Base-by-base conservation (phyloP, 2,329 filamentous ascomycete species). In the Claviceps maximensis region DNA sequence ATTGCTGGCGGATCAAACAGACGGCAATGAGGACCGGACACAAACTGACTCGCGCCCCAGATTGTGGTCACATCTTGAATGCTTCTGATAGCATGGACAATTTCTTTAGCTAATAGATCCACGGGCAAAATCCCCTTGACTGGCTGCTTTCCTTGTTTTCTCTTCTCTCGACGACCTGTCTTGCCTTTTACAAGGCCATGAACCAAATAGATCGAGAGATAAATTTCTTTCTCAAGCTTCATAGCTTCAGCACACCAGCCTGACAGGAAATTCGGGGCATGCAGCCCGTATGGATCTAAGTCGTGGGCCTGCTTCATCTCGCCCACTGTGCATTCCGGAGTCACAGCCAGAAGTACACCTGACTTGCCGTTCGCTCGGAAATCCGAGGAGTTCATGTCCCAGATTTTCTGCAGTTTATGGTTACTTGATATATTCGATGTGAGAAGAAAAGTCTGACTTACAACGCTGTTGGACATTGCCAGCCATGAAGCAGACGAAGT, bases 281-380 rank as follows among this genome's bases (percentile, higher is more conserved):
- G 8, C 1, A 57, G 19, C 3, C 53, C 54, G 19, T 54, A 52
- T 8, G 55, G 55, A 33, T 61, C 56, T 7, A 50, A 38, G 1
- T 45, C 42, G 1, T 47, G 29, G 15, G 49, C 50, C 19, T 50
- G 25, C 17, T 52, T 49, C 17, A 63, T 53, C 7, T 63, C 58
- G 2, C 48, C 52, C 10, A 62, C 51, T 1, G 59, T 61, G 47
- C 60, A 63, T 13, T 63, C 59, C 1, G 65, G 64, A 5, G 57
- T 54, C 1, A 61, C 48, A 3, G 57, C 61, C 5, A 67, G 33
- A 25, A 69, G 59, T 1, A 65, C 59, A 1, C 50, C 50, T 0
- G 62, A 62, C 0, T 53, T 54, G 0, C 63, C 61, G 0, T 55
- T 17, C 4, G 54, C 53, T 2, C 53, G 53, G 8, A 63, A 62